Evolutionary conservation across 148 eudicot species (phyloP).

Genomic region (Pouteria glomerata): DNA sequence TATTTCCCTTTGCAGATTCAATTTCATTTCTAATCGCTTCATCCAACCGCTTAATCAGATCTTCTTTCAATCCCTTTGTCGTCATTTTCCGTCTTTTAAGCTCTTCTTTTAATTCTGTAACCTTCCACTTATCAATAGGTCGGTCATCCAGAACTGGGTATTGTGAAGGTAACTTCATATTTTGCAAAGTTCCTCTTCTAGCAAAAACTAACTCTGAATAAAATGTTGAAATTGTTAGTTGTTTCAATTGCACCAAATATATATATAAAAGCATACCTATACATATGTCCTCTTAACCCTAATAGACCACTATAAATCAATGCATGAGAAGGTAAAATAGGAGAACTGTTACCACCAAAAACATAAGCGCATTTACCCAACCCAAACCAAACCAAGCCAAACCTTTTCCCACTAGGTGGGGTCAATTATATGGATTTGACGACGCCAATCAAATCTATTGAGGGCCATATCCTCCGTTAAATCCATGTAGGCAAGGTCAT

Average conservation of each 20-base stretch:
- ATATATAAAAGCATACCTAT: too few relatives aligned
- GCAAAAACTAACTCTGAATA: conserved; percentile 14
- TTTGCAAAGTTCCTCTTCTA: not conserved
- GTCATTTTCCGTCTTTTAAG: conserved; percentile 73
- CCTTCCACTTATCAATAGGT: conserved; percentile 89
- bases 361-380: too few relatives aligned
- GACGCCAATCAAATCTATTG: too few relatives aligned
- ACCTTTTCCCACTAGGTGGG: too few relatives aligned
- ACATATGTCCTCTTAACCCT: too few relatives aligned
- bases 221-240: not conserved
- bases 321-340: too few relatives aligned
- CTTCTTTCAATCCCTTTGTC: conserved; percentile 79
- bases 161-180: conserved; percentile 36
- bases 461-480: too few relatives aligned
- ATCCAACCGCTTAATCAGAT: conserved; percentile 61
- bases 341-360: too few relatives aligned
- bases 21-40: conserved; percentile 59
- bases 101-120: conserved; percentile 87
- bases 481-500: too few relatives aligned
- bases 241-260: not conserved
- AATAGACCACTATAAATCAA: too few relatives aligned
- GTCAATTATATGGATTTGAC: too few relatives aligned
- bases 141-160: conserved; percentile 65
- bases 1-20: conserved; percentile 25
- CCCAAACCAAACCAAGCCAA: too few relatives aligned